These are phyloP conservation scores for Pisolithus orientalis DNA, from an alignment of 768 basidiomycete genomes.

Conservation along the genomic window DNA sequence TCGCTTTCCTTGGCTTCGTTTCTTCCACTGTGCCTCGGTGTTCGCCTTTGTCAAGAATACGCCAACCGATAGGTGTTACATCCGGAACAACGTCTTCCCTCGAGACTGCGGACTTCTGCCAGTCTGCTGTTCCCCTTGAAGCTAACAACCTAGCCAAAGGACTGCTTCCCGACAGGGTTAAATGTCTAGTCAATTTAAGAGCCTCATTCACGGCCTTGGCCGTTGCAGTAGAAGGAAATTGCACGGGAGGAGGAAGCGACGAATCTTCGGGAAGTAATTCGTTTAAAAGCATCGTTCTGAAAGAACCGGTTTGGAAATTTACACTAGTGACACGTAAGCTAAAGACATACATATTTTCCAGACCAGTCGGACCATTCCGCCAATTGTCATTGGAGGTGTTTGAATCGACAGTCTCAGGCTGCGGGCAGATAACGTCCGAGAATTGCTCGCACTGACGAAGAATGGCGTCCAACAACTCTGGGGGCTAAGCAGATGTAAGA, in stretches of 20 bases:
- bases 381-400: conserved; percentile 28
- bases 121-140: conserved; percentile 68
- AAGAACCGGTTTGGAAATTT: neutral
- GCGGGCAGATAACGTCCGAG: conserved; percentile 48
- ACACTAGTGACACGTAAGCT: neutral
- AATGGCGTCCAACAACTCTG: conserved; percentile 56
- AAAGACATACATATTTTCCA: conserved; percentile 53
- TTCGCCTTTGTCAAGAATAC: conserved; percentile 54
- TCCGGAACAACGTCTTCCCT: conserved; percentile 44
- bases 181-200: conserved; percentile 58
- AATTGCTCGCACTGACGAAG: conserved; percentile 49
- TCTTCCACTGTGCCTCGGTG: conserved; percentile 26
- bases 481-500: conserved; percentile 45
- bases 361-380: conserved; percentile 39
- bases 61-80: conserved; percentile 62
- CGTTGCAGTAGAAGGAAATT: conserved; percentile 50
- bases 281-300: conserved; percentile 35
- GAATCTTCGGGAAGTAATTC: conserved; percentile 47
- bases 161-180: conserved; percentile 46
- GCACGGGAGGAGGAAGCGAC: conserved; percentile 40
- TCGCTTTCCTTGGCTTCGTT: conserved; percentile 42
- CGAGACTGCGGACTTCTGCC: conserved; percentile 64
- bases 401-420: conserved; percentile 5
- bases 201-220: conserved; percentile 56
- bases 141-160: conserved; percentile 66